Base-by-base conservation (phyloP, 768 basidiomycete genomes). In the Hygrophorus pudorinus region DNA sequence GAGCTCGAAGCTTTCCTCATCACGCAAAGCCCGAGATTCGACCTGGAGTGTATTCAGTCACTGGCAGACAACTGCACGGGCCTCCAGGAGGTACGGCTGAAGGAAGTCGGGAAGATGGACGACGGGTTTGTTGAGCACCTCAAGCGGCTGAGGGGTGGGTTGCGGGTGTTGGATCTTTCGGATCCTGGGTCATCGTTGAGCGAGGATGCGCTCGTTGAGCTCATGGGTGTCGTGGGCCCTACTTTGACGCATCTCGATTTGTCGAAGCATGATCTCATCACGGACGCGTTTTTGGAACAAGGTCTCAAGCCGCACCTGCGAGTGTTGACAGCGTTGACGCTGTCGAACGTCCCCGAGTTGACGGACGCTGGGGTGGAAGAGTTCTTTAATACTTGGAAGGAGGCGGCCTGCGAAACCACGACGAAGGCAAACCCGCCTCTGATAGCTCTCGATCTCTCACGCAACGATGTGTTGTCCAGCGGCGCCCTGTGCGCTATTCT, bases 1-100 rank as follows among this genome's bases (percentile, higher is more conserved):
- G 58, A 66, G 9, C 71, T 99, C 9, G 67, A 77, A 51, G 74
- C 73, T 5, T 86, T 97, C 62, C 68, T 83, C 32, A 78, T 99
- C 54, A 82, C 72, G 7, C 89, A 93, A 55, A 86, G 84, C 46
- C 89, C 90, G 6, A 77, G 90, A 4, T 92, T 98, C 60, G 79
- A 90, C 57, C 56, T 80, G 3, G 69, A 72, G 9, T 88, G 85
- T 55, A 62, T 85, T 45, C 56, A 67, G 10, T 57, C 72, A 0
- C 73, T 96, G 17, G 72, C 80, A 20, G 76, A 72, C 42, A 65
- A 73, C 17, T 71, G 73, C 39, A 56, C 56, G 9, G 48, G 44
- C 2, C 65, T 98, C 13, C 71, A 61, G n/a, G 78, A 81, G 38
- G 73, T 99, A 1, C 75, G 86, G 2, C 66, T 99, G 31, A 76